Evolutionary conservation across 1,284 basidiomycete genomes (phyloP).

Genomic region (Rhodotorula sp.): DNA sequence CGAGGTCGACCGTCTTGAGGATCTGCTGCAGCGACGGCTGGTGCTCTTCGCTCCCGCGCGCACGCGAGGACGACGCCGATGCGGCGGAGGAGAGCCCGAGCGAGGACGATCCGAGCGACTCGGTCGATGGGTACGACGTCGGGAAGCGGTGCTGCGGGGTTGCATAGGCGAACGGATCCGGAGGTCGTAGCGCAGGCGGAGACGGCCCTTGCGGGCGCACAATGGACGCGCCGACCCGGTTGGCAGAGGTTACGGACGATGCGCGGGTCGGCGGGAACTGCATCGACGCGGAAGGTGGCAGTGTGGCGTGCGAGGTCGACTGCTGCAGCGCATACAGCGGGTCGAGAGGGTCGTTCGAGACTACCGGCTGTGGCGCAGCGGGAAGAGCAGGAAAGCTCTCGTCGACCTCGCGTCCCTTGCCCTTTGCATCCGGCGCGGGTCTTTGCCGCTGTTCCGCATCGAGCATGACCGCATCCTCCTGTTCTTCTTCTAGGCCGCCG

Average conservation of each 20-base stretch:
- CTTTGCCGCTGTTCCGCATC: background rate
- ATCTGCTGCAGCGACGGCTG: constrained; percentile 24
- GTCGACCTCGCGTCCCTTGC: background rate
- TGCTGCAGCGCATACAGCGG: constrained; percentile 13
- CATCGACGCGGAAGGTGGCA: background rate
- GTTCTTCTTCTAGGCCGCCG: background rate
- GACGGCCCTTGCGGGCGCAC: background rate
- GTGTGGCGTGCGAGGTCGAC: background rate
- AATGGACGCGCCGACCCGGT: background rate
- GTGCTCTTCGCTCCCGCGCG: background rate
- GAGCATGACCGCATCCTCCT: background rate
- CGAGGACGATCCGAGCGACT: background rate
- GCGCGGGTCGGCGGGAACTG: background rate
- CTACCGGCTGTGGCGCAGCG: background rate
- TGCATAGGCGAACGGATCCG: background rate
- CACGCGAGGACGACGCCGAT: background rate
- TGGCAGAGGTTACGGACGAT: background rate
- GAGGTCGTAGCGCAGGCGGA: background rate
- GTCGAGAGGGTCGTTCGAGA: constrained; percentile 17
- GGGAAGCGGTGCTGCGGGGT: background rate
- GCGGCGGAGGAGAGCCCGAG: background rate
- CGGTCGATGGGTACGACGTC: background rate
- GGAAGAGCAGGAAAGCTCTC: too few species aligned
- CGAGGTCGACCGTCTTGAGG: constrained; percentile 28
- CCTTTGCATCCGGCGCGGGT: background rate